Evolutionary conservation across 208 protist genomes (phyloP).

Genomic region (Acanthamoeba culbertsoni): DNA sequence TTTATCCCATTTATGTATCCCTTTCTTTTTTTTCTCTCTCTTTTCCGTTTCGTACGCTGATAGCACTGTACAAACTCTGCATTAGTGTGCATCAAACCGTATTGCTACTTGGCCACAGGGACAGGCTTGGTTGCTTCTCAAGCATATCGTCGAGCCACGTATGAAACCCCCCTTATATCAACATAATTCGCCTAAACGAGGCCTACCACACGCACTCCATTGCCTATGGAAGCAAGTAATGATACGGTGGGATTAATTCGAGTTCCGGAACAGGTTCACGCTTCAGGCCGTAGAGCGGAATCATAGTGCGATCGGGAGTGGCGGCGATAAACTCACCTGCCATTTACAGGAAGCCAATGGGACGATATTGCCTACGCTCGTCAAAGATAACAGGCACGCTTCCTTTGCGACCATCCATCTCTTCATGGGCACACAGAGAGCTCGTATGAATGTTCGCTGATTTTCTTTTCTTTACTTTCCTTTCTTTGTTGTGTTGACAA

Average conservation of each 20-base stretch:
- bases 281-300: constrained; percentile 31
- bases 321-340: constrained; percentile 49
- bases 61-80: neutral
- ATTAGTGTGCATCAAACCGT: constrained; percentile 33
- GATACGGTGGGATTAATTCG: neutral
- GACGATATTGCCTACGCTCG: neutral
- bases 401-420: neutral
- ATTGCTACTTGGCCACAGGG: constrained; percentile 49
- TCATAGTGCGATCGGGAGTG: constrained; percentile 35
- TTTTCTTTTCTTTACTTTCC: neutral
- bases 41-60: neutral
- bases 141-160: constrained; percentile 6
- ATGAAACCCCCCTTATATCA: neutral
- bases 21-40: too few relatives aligned
- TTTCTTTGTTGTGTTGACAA: neutral
- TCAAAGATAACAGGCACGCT: neutral
- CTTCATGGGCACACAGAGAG: neutral
- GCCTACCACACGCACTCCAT: neutral
- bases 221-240: too few relatives aligned
- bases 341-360: neutral
- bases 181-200: neutral
- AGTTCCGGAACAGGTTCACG: neutral
- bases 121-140: constrained; percentile 45
- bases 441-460: neutral
- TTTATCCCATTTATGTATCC: too few relatives aligned